Conservation (phyloP, 2,329 filamentous ascomycete genomes). For the Fusarium subtropicale region DNA sequence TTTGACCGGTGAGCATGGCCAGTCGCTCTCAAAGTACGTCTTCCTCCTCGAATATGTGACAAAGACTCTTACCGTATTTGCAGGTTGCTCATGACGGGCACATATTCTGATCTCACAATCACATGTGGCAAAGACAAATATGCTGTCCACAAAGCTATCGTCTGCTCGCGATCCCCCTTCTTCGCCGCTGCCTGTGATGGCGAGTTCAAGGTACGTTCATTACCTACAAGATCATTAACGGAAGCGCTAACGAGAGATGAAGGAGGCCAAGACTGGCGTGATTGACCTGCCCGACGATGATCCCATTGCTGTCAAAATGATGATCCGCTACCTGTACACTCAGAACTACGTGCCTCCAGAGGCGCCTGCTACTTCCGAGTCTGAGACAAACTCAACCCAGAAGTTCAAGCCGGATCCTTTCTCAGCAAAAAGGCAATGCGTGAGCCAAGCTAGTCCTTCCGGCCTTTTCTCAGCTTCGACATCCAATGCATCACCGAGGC, state of each 20-base stretch:
- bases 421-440: not conserved
- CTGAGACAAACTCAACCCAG: not conserved
- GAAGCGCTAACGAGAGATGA: not conserved
- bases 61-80: fast-evolving
- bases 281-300: slow-evolving; percentile 22
- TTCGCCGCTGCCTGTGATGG: not conserved
- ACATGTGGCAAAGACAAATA: fast-evolving
- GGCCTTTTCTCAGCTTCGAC: not conserved
- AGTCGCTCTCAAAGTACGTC: not conserved
- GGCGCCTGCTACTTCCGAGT: not conserved
- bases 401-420: not conserved
- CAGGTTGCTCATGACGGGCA: not conserved
- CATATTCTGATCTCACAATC: not conserved
- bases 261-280: slow-evolving; percentile 4
- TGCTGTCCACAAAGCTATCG: not conserved
- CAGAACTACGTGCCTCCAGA: not conserved
- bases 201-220: not conserved
- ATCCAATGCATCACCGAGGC: not conserved
- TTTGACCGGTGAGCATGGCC: fast-evolving
- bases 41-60: fast-evolving
- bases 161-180: not conserved
- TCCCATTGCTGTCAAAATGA: not conserved
- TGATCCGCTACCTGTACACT: slow-evolving; percentile 19
- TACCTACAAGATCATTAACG: not conserved
- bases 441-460: not conserved